Base-by-base conservation (phyloP, 1,284 basidiomycete species). In the Puccinia hordei region DNA sequence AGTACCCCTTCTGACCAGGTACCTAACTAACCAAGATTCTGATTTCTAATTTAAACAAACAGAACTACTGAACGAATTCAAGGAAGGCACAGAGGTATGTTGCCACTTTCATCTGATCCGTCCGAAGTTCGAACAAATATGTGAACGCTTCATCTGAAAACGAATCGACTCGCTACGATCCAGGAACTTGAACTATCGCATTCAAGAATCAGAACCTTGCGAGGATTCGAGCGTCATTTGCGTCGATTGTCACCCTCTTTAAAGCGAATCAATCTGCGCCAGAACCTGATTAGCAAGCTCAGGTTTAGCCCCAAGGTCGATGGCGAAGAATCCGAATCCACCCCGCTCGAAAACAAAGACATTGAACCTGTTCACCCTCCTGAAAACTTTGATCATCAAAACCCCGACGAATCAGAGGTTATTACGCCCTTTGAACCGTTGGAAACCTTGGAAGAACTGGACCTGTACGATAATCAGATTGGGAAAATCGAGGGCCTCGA, bases 381-480 rank as follows among this genome's bases (percentile, higher is more conserved):
- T 22, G 33, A 61, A 59, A n/a, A 30, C 24, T 27, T 8, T 8
- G 33, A 57, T 8, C 19, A 55, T 17, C 24, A 71, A 19, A 17
- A 51, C n/a, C 15, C 41, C 1, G 55, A 65, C 30, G 27, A 44
- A 55, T n/a, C n/a, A 24, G 71, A 55, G 27, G 24, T 27, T 15
- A 41, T 71, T 12, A 33, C 51, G 6, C 76, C 76, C 9, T 71
- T 78, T 24, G 51, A 57, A 24, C 51, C 73, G 3, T 81, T 85
- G 30, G 81, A 82, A 44, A 68, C 82, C 46, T 82, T 86, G 41
- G 81, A 82, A 51, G 84, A 85, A 35, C 80, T 86, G 9, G 85
- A 86, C 75, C 81, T 86, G 57, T 86, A 86, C 81, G 85, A 86
- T 81, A 86, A 86, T 73, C 81, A 82, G 35, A 83, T 86, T 53